phyloP scores from a whole-genome alignment of 495 filamentous ascomycete genomes.

The Daldinia loculata region DNA sequence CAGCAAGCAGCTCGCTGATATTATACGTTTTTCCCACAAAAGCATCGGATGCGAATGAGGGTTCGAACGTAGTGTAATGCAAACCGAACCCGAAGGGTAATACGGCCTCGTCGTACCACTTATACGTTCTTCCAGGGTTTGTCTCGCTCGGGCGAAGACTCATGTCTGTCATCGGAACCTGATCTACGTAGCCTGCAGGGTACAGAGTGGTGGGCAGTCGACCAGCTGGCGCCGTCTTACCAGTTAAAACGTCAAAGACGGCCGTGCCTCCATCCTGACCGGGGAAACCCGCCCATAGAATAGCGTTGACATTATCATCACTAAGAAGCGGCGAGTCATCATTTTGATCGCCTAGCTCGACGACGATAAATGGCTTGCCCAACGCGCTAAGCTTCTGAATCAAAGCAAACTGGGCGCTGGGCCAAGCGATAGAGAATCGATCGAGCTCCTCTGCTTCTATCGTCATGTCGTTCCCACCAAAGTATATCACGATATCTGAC shows the following conservation, averaged over 20 bases:
- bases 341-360: slow-evolving; percentile 62
- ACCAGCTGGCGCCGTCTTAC: slow-evolving; percentile 62
- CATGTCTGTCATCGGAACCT: slow-evolving; percentile 55
- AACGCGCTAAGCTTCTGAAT: slow-evolving; percentile 49
- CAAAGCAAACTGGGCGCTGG: slow-evolving; percentile 49
- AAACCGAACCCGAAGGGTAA: slow-evolving; percentile 60
- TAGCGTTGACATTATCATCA: slow-evolving; percentile 60
- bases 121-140: slow-evolving; percentile 56
- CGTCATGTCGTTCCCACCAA: slow-evolving; percentile 54
- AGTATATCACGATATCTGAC: slow-evolving; percentile 54
- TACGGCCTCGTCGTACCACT: slow-evolving; percentile 53
- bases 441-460: slow-evolving; percentile 52
- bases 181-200: slow-evolving; percentile 49
- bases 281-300: slow-evolving; percentile 62
- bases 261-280: slow-evolving; percentile 67
- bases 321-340: slow-evolving; percentile 62
- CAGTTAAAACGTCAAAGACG: slow-evolving; percentile 61
- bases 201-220: slow-evolving; percentile 67
- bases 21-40: slow-evolving; percentile 33
- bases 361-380: slow-evolving; percentile 51
- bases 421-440: slow-evolving; percentile 52
- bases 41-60: slow-evolving; percentile 22
- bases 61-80: slow-evolving; percentile 60
- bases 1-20: slow-evolving; percentile 44
- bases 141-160: slow-evolving; percentile 45